Evolutionary conservation across 352 stramenopile species (phyloP).

Genomic region (Paralagenidium karlingii): DNA sequence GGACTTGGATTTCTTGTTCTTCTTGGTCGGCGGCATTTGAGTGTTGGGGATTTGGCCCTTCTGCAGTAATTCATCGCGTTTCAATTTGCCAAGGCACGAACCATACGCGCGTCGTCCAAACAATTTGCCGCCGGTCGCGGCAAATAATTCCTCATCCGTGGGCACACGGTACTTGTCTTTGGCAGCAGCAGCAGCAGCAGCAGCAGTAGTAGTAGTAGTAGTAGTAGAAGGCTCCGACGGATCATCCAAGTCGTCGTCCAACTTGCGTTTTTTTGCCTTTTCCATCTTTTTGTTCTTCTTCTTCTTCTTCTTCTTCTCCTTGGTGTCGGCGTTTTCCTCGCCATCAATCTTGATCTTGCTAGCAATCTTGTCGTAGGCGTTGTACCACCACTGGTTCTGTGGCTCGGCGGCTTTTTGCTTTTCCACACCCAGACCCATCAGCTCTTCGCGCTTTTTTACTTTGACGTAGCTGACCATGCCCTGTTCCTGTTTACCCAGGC

Average conservation of each 20-base stretch:
- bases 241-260: slow-evolving; percentile 11
- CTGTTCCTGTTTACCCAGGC: slow-evolving; percentile 92
- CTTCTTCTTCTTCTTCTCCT: slow-evolving; percentile 40
- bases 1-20: not conserved
- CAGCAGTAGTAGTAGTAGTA: slow-evolving; percentile 9
- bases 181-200: slow-evolving; percentile 9
- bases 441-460: slow-evolving; percentile 89
- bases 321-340: slow-evolving; percentile 17
- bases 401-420: slow-evolving; percentile 51
- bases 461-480: slow-evolving; percentile 89
- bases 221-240: too few relatives aligned
- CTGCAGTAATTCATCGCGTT: slow-evolving; percentile 28
- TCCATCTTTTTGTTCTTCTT: slow-evolving; percentile 25
- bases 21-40: not conserved
- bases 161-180: slow-evolving; percentile 49
- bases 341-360: slow-evolving; percentile 77
- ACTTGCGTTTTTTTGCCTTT: slow-evolving; percentile 26
- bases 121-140: slow-evolving; percentile 89
- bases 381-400: slow-evolving; percentile 83
- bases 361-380: slow-evolving; percentile 76
- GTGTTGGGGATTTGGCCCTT: not conserved
- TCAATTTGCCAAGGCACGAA: slow-evolving; percentile 78
- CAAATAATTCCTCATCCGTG: slow-evolving; percentile 94
- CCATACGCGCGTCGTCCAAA: slow-evolving; percentile 91
- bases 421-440: slow-evolving; percentile 83